Evolutionary conservation across 805 yeast genomes (phyloP), one percentile per base, ranked within the genome.

Genomic region (Yarrowia bubula): DNA sequence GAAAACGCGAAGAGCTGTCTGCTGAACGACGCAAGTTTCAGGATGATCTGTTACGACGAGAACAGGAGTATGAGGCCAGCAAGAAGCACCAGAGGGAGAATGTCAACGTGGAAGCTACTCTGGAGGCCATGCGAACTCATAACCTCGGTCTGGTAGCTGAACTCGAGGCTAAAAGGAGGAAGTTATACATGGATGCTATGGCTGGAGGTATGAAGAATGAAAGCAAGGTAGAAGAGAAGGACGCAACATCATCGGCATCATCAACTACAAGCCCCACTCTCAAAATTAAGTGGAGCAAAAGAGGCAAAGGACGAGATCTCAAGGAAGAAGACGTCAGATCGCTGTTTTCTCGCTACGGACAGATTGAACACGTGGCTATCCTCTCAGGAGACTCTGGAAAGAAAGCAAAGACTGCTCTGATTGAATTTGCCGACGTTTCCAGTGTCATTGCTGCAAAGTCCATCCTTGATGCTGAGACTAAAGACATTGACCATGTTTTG

Each of bases 1-100:
- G 46, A 37, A 58, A 68, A 15, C 50, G 37, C 2, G 64, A 61
- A 46, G 67, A 67, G 18, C 41, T 68, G 32, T 42, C 50, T 43
- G 65, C 65, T 14, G 65, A 66, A 22, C 60, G 71, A 42, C 61
- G 68, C 15, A 44, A 65, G 48, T 35, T 69, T n/a, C 68, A 68
- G 65, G 66, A 69, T 28, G 73, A 71, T 42, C 65, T 71, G 15
- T 69, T 71, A 46, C 31, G 48, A 28, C 65, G 72, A 8, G 74
- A 71, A 58, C 47, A 46, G 43, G 68, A 60, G 13, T 69, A 70
- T 9, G 65, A 55, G 3, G 37, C 18, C 10, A 35, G 46, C 22
- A 38, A 48, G 37, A 38, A 15, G 18, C 37, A 31, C n/a, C 22
- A 61, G 22, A 38, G 47, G 11, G 55, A 46, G 6, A 39, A 47